Base-by-base conservation (phyloP, 2,329 filamentous ascomycete genomes). In the Sporothrix curviconia region DNA sequence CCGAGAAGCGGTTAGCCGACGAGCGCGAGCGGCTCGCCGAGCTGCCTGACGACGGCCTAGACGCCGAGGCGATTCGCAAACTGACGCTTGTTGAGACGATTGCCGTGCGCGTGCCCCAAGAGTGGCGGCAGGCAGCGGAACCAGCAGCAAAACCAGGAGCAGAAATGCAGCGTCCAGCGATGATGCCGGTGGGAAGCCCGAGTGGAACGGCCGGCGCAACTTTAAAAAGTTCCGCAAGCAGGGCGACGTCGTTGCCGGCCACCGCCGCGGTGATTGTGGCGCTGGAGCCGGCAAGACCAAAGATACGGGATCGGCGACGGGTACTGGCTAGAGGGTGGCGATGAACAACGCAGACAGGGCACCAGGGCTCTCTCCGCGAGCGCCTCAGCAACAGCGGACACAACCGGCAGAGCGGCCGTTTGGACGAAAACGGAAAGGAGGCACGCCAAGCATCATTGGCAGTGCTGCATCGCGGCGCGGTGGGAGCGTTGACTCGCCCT, bases 161-260 rank as follows among this genome's bases (percentile, higher is more conserved):
- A 64, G 64, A 5, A 72, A 78, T 17, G 82, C 85, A n/a, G 72
- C 76, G 57, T 78, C 81, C 19, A 69, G 78, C 44, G 75, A 72
- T 1, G 74, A 76, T 43, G 77, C 78, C 5, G 79, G 89, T 40
- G 96, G 92, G 92, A 83, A 96, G 63, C 84, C 90, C 1, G 79
- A 79, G 39, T 99, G 94, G 94, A 95, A 96, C 68, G 94, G 92
- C 0, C 81, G 92, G 43, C 92, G 90, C 71, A 97, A 99, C 67
- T 99, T 96, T 75, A 99, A 99, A 70, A 88, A 84, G 65, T 99
- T 99, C 67, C 78, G 79, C 22, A 78, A 77, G 56, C 77, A 82
- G 55, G 85, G 82, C 24, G 80, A 80, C 19, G 63, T 63, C 6
- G 61, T 66, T 2, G 78, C 6, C 69, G 78, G 15, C 69, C 72